Evolutionary conservation across 345 rosid species (phyloP), one percentile per base, ranked within the genome.

Genomic region (Camelina hispida): DNA sequence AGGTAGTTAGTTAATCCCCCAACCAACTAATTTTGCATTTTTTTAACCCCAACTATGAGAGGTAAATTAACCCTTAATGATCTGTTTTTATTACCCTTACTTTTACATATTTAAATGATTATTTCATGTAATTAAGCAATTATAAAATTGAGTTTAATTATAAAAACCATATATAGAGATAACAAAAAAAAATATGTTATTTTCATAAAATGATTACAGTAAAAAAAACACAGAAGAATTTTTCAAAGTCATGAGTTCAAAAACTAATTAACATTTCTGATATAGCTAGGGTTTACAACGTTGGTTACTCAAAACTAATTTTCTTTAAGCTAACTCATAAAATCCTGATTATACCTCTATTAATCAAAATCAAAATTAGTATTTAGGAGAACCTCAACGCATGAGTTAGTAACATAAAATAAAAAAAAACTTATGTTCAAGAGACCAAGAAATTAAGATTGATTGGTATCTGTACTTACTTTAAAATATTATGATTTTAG

Each of bases 1-100:
- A 20, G 65, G 50, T 62, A 0, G 69, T 62, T 72, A 28, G 34
- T 57, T 69, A 16, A 43, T 4, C 5, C 30, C 30, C 0, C 5
- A 34, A 44, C 65, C 38, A 73, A 13, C 71, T 65, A 44, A 34
- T 43, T 43, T 64, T 64, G 32, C 20, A n/a, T 51, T 28, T 51
- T 25, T 40, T 23, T 34, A 1, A 34, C 51, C 61, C 53, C 25
- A 37, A 57, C 64, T 9, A 57, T 16, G 46, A 34, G 25, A 47
- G 48, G 66, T 58, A 2, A 2, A 47, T 46, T 32, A 16, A 2
- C 43, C 23, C 23, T 16, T 34, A 2, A 1, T 22, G 1, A 10
- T 32, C 40, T 3, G 43, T 32, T 32, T 55, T 68, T 23, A 54
- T 10, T 5, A 32, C 34, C 22, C 10, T 64, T 44, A 10, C 9